These are phyloP conservation scores for Persicaria tinctoria DNA, from an alignment of 148 eudicot genomes.

Conservation along the genomic window DNA sequence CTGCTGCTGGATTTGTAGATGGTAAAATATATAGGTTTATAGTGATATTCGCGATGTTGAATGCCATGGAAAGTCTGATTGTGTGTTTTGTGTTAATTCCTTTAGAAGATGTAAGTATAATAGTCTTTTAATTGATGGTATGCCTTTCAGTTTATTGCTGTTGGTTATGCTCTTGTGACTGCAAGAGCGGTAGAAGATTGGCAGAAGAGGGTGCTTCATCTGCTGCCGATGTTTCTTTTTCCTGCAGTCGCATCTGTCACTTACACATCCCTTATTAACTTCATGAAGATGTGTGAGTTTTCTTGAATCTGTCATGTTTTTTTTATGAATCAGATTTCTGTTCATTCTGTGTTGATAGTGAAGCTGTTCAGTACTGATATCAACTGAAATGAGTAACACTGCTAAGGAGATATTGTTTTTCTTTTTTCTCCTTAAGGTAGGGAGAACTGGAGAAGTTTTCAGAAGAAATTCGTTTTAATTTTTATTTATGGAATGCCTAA, in stretches of 20 bases:
- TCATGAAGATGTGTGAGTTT: constrained; percentile 10
- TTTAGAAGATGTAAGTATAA: not conserved
- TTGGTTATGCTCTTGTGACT: constrained; percentile 76
- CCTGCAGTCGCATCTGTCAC: constrained; percentile 42
- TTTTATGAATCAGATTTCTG: not conserved
- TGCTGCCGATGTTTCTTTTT: constrained; percentile 88
- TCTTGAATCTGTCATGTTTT: not conserved
- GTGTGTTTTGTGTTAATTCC: not conserved
- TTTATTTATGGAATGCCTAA: not conserved
- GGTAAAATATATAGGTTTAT: not conserved
- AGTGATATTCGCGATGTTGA: not conserved
- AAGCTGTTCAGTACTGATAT: not conserved
- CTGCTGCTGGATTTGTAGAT: not conserved
- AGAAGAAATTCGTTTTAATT: not conserved
- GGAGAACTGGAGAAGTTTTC: not conserved
- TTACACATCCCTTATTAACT: constrained; percentile 12
- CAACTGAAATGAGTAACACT: not conserved
- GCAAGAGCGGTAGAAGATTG: constrained; percentile 64
- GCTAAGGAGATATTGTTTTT: not conserved
- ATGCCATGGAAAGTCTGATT: not conserved
- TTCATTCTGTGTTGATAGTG: not conserved
- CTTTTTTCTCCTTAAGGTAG: not conserved
- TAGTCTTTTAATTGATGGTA: not conserved
- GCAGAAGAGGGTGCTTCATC: constrained; percentile 72
- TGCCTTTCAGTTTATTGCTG: constrained; percentile 58